Conservation (phyloP, 352 stramenopile genomes). For the Blastocystis sp. region DNA sequence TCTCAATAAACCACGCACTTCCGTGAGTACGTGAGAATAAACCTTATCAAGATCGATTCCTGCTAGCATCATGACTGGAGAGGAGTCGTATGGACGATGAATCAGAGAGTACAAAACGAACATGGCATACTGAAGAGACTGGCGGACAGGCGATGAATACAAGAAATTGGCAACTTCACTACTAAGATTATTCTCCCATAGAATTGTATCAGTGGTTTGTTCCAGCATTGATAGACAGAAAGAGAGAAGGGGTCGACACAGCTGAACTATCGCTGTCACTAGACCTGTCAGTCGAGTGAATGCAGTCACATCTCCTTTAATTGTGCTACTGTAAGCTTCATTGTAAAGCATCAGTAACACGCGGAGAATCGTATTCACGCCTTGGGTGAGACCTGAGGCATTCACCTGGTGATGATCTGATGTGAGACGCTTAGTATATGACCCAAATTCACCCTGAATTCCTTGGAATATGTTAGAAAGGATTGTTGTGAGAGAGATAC, state of each 20-base stretch:
- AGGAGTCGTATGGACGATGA: background rate
- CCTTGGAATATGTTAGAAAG: background rate
- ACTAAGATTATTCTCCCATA: background rate
- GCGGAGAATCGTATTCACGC: background rate
- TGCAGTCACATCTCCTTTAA: background rate
- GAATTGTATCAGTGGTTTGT: background rate
- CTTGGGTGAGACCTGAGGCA: background rate
- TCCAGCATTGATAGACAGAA: background rate
- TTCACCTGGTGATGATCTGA: background rate
- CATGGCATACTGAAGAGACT: slow-evolving; percentile 3
- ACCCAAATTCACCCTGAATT: background rate
- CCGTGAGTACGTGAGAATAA: background rate
- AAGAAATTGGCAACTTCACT: background rate
- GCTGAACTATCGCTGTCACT: background rate
- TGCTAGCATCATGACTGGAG: background rate
- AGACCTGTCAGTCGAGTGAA: background rate
- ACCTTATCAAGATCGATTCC: background rate
- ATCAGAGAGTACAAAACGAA: slow-evolving; percentile 16
- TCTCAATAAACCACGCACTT: background rate
- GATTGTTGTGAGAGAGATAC: background rate
- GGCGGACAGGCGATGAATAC: background rate
- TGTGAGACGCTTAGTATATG: background rate
- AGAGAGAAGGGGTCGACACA: background rate
- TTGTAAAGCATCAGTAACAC: background rate
- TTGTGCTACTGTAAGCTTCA: background rate